Evolutionary conservation across 1,284 basidiomycete species (phyloP).

Genomic region (Marasmius oreades): DNA sequence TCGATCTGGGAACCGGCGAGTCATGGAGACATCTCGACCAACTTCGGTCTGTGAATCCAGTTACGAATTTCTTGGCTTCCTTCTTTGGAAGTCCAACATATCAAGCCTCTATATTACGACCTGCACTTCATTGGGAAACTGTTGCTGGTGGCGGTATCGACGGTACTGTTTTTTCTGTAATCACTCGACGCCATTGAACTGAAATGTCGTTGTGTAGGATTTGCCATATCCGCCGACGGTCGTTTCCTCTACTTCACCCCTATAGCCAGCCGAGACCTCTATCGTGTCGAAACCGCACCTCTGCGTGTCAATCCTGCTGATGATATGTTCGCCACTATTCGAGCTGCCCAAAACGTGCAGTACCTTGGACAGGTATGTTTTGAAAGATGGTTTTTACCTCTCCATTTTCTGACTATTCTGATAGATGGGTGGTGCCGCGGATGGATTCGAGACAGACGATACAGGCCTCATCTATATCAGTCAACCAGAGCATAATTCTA

Average conservation of each 20-base stretch:
- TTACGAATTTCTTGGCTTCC: conserved; percentile 21
- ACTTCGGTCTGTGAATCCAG: conserved; percentile 16
- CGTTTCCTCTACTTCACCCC: conserved; percentile 24
- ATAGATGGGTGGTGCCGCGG: conserved; percentile 21
- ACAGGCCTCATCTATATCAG: conserved; percentile 25
- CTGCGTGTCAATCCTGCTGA: conserved; percentile 21
- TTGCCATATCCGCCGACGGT: conserved; percentile 23
- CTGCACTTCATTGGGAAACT: conserved; percentile 14
- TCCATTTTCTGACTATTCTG: too few relatives aligned
- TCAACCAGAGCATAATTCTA: conserved; percentile 25
- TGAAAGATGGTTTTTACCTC: background rate
- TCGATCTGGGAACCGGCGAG: conserved; percentile 25
- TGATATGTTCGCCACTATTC: conserved; percentile 16
- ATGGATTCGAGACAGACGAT: conserved; percentile 25
- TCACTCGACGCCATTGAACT: too few relatives aligned
- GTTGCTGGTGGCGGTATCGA: conserved; percentile 17
- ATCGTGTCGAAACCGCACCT: conserved; percentile 24
- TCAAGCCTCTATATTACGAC: conserved; percentile 10
- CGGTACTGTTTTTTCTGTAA: conserved; percentile 4
- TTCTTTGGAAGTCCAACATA: conserved; percentile 22
- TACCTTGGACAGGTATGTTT: conserved; percentile 17
- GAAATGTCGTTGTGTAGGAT: conserved; percentile 12
- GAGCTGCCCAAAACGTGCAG: conserved; percentile 21
- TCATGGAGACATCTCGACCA: conserved; percentile 28
- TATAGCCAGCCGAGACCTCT: conserved; percentile 24